Evolutionary conservation across 495 filamentous ascomycete species (phyloP).

Genomic region (Venustampulla echinocandica): DNA sequence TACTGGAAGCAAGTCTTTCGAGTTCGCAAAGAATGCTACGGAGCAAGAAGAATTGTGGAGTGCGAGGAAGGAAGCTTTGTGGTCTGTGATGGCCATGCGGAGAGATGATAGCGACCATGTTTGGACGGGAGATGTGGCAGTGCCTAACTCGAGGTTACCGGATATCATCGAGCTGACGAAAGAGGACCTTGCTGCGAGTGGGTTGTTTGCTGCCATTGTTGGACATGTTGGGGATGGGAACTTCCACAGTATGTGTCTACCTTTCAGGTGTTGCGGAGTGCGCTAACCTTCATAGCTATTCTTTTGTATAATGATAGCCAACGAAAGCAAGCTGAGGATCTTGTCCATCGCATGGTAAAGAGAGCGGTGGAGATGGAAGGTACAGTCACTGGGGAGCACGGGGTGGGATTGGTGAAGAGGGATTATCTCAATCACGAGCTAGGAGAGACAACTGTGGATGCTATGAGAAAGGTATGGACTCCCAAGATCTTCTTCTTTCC

Average conservation of each 20-base stretch:
- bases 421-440: constrained; percentile 72
- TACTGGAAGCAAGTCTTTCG: constrained; percentile 59
- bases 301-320: constrained; percentile 62
- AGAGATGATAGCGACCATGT: constrained; percentile 53
- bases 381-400: constrained; percentile 78
- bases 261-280: constrained; percentile 4
- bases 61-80: constrained; percentile 79
- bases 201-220: constrained; percentile 64
- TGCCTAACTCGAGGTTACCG: constrained; percentile 63
- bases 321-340: constrained; percentile 51
- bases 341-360: constrained; percentile 80
- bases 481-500: background rate
- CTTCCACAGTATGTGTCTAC: constrained; percentile 52
- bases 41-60: constrained; percentile 79
- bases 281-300: constrained; percentile 41
- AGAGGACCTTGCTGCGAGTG: constrained; percentile 54
- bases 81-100: constrained; percentile 56
- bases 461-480: constrained; percentile 65
- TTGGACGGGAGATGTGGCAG: constrained; percentile 80
- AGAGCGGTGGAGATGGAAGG: constrained; percentile 74
- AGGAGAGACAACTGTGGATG: constrained; percentile 61
- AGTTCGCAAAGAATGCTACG: constrained; percentile 61
- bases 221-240: constrained; percentile 82
- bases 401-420: constrained; percentile 71
- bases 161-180: constrained; percentile 76